Base-by-base conservation (phyloP, 139 green algal species). In the Zygnema circumcarinatum region DNA sequence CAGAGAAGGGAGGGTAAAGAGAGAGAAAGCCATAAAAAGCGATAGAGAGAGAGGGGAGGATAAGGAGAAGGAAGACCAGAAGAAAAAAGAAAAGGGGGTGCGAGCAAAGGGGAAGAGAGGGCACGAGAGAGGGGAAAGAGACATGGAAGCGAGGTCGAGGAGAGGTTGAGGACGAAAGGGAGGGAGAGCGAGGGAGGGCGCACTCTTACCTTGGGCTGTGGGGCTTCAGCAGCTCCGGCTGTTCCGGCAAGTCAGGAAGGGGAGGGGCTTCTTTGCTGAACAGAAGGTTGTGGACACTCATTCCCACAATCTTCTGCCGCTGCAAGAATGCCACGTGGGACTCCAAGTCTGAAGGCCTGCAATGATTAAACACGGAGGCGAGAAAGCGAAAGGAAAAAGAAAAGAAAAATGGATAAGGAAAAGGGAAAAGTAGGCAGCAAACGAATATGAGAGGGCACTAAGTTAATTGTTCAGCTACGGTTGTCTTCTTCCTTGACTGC, bases 221-320 rank as follows among this genome's bases (percentile, higher is more conserved):
- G 16, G 47, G 47, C 47, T 62, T 16, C 47, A 16, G 69, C 16
- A 25, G 47, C 47, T 62, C 47, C 47, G 47, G 69, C 16, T 39
- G 7, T 41, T 78, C 69, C 69, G 69, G 69, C 16, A 78, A 41
- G 36, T 83, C 80, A n/a, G 54, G 80, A 40, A 86, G 53, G 32
- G 53, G 36, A 39, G 80, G 80, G 36, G 41, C 80, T 29, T 78
- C 80, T 38, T 33, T 81, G 20, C 62, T 79, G 54, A 80, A 86
- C 2, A 86, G 47, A 20, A 86, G 53, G 33, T 78, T 52, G 47
- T 86, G 80, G 54, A 79, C 36, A 42, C 42, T 80, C 2, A 86
- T 38, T n/a, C 80, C 80, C 36, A 86, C 80, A 33, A 79, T 41
- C 32, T 81, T 81, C 53, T 80, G 80, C 29, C 39, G n/a, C 80